Conservation (phyloP, 1,284 basidiomycete genomes). For the Blastosporella zonata region DNA sequence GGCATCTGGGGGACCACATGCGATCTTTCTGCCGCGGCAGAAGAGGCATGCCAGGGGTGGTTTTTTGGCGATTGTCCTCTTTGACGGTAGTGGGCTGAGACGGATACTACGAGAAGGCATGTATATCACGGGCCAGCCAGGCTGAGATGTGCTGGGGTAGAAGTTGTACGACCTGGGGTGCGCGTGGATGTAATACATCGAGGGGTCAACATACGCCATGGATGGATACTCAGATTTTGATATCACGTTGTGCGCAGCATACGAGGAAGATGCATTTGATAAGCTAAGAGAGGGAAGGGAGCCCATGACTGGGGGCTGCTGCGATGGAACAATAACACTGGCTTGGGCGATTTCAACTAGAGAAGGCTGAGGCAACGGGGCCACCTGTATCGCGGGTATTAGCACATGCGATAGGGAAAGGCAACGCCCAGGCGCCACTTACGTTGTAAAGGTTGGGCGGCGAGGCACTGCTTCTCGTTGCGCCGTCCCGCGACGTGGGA, state of each 20-base stretch:
- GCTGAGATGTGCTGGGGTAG: slow-evolving; percentile 10
- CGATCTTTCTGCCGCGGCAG: slow-evolving; percentile 63
- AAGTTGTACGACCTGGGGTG: slow-evolving; percentile 10
- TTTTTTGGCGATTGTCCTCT: slow-evolving; percentile 41
- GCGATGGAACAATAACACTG: slow-evolving; percentile 4
- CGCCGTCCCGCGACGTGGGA: slow-evolving; percentile 5
- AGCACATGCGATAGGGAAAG: slow-evolving; percentile 1
- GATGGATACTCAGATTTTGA: slow-evolving; percentile 2
- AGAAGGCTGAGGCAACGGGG: background rate
- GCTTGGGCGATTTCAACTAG: slow-evolving; percentile 3
- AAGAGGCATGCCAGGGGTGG: slow-evolving; percentile 59
- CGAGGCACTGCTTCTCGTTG: background rate
- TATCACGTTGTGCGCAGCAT: background rate
- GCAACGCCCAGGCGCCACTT: slow-evolving; percentile 5
- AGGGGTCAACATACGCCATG: slow-evolving; percentile 4
- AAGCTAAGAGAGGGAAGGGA: slow-evolving; percentile 17
- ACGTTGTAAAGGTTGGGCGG: slow-evolving; percentile 8
- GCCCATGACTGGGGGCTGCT: slow-evolving; percentile 15
- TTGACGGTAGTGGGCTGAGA: slow-evolving; percentile 29
- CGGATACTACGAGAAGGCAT: slow-evolving; percentile 24
- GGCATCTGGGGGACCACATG: slow-evolving; percentile 52
- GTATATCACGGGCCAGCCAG: slow-evolving; percentile 13
- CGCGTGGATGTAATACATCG: background rate
- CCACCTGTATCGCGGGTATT: slow-evolving; percentile 8
- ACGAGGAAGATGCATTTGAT: slow-evolving; percentile 3